Evolutionary conservation across 805 yeast genomes (phyloP).

Genomic region (Candida ortonii): DNA sequence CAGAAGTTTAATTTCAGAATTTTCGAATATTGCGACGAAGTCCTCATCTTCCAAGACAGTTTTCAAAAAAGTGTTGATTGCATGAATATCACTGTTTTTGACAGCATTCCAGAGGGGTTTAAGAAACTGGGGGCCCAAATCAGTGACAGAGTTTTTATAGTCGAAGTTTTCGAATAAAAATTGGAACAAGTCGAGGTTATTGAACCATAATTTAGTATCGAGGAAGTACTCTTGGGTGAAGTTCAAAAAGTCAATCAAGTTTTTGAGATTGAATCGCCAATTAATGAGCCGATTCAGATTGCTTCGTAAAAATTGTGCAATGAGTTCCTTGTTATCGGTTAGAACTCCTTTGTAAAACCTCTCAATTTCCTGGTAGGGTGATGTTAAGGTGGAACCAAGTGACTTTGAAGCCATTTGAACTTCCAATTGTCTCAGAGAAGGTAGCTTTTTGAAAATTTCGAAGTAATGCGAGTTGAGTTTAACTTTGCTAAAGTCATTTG

Average conservation of each 20-base stretch:
- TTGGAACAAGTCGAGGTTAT: slow-evolving; percentile 29
- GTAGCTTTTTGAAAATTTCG: slow-evolving; percentile 27
- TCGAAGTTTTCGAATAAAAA: slow-evolving; percentile 23
- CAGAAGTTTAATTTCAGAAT: slow-evolving; percentile 8
- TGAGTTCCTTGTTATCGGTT: slow-evolving; percentile 17
- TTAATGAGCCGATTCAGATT: slow-evolving; percentile 28
- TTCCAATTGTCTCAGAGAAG: slow-evolving; percentile 26
- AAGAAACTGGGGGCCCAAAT: slow-evolving; percentile 19
- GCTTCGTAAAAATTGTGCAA: slow-evolving; percentile 22
- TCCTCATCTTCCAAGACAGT: slow-evolving; percentile 25
- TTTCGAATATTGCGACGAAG: slow-evolving; percentile 21
- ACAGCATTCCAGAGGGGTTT: slow-evolving; percentile 23
- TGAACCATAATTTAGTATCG: slow-evolving; percentile 26
- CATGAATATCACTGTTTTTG: slow-evolving; percentile 6
- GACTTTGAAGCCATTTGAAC: slow-evolving; percentile 5
- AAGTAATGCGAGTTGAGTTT: slow-evolving; percentile 24
- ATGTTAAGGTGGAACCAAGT: not conserved
- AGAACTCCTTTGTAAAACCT: slow-evolving; percentile 23
- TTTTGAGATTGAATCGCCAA: slow-evolving; percentile 30
- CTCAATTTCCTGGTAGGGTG: slow-evolving; percentile 11
- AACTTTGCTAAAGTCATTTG: slow-evolving; percentile 27
- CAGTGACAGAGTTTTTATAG: slow-evolving; percentile 10
- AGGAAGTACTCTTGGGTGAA: slow-evolving; percentile 27
- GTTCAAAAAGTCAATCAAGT: slow-evolving; percentile 28
- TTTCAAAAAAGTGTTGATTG: slow-evolving; percentile 20